A percentile compares a stretch with the other conserved stretches of the same genome.
phyloP scores from a whole-genome alignment of 2,329 filamentous ascomycete genomes.

The Diaporthe sp. region DNA sequence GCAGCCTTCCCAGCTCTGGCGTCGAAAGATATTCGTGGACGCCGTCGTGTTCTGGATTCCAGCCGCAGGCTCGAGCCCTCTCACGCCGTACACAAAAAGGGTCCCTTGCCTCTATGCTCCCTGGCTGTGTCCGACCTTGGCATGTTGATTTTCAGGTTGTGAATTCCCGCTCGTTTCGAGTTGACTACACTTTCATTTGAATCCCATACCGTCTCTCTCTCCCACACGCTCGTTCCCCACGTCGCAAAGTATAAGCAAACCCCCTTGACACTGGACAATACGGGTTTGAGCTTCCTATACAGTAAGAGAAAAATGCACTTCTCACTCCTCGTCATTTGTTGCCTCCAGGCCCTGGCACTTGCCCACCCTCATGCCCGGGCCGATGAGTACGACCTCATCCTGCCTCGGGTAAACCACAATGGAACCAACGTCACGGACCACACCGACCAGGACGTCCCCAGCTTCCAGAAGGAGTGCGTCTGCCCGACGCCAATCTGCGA shows the following conservation, averaged over 20 bases:
- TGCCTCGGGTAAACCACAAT: conserved; percentile 27
- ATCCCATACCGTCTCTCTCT: background rate
- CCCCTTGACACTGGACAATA: background rate
- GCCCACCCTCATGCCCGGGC: conserved; percentile 11
- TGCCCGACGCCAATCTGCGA: conserved; percentile 35
- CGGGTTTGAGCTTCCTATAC: background rate
- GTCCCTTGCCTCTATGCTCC: background rate
- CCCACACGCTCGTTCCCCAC: background rate
- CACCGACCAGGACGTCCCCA: conserved; percentile 31
- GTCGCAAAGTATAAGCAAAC: background rate
- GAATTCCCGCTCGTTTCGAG: background rate
- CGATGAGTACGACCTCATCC: background rate
- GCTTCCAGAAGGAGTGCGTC: conserved; percentile 35
- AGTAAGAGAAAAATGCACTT: conserved; percentile 22
- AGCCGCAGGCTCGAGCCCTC: conserved; percentile 3
- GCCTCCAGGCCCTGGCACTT: conserved; percentile 17
- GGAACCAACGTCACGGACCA: conserved; percentile 13
- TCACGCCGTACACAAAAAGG: background rate
- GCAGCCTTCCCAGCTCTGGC: background rate
- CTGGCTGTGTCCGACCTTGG: background rate
- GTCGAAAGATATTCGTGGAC: background rate
- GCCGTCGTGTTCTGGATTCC: conserved; percentile 4
- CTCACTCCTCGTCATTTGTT: conserved; percentile 2
- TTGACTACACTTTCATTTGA: background rate
- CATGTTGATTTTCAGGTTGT: background rate